Evolutionary conservation across 2,329 filamentous ascomycete species (phyloP), one percentile per base, ranked within the genome.

Genomic region (Sarocladiaceae sp.): DNA sequence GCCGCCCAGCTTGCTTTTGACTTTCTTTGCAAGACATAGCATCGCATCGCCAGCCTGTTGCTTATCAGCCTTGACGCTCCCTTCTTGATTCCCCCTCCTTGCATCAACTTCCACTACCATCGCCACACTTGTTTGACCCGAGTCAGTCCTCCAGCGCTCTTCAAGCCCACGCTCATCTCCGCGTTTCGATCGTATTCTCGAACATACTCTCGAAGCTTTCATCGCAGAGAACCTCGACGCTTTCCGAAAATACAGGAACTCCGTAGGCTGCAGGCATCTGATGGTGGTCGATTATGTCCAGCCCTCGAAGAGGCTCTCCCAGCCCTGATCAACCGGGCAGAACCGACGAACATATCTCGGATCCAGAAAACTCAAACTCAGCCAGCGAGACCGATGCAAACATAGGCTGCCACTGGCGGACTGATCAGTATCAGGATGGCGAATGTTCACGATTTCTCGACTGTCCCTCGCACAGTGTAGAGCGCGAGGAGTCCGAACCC

Each of bases 301-400:
- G 44, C 44, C 44, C 44, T 48, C 44, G 44, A 48, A 28, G 44
- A 31, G 26, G 44, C 44, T 48, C 44, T 25, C 44, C 44, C n/a
- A 17, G 44, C 26, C 26, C 44, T 33, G 44, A 48, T 25, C 44
- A 48, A 17, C 44, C 22, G 23, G 25, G 20, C 7, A 11, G 7
- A 22, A 17, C 12, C 28, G 44, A 25, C 3, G 33, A 25, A 20
- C 12, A 7, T 10, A 13, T 17, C 23, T 28, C 8, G 3, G 23
- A 3, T 26, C 26, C 15, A 5, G 26, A 48, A 3, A 15, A 20
- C 17, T 44, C 23, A 7, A 44, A 22, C 22, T 26, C 40, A 8
- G 11, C 18, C 40, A 23, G 28, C 20, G 40, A 44, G 7, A 44
- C 22, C 40, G 40, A 44, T 28, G 12, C 12, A 36, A 26, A 8